These are phyloP conservation scores for Fusarium neocosmosporiellum DNA, from an alignment of 2,329 filamentous ascomycete species.

Conservation along the genomic window DNA sequence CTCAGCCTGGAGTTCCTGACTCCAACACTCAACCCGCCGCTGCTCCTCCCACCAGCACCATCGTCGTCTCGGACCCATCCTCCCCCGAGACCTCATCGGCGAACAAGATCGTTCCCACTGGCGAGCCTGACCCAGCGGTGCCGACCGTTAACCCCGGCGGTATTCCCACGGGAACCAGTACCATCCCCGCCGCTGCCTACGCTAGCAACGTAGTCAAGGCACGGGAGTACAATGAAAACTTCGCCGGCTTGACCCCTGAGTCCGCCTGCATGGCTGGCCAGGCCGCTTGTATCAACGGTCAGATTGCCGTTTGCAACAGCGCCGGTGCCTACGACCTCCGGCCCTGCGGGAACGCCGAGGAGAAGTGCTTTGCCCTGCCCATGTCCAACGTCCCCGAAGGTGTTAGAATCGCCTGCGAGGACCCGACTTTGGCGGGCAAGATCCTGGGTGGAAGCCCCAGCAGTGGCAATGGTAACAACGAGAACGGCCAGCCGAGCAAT, in stretches of 20 bases:
- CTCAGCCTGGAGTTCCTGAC: neutral
- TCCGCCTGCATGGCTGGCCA: conserved; percentile 61
- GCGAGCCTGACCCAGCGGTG: conserved; percentile 50
- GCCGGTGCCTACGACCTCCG: conserved; percentile 56
- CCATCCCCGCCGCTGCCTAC: conserved; percentile 55
- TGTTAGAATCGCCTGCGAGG: conserved; percentile 61
- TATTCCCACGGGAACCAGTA: conserved; percentile 52
- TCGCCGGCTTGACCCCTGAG: conserved; percentile 55
- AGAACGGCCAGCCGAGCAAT: conserved; percentile 12
- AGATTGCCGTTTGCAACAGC: conserved; percentile 58
- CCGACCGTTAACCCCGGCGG: conserved; percentile 55
- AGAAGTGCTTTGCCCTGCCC: conserved; percentile 65
- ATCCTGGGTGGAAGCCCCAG: conserved; percentile 52
- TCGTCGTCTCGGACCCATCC: conserved; percentile 27
- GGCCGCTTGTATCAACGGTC: conserved; percentile 64
- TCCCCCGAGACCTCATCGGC: conserved; percentile 10
- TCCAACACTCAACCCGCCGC: conserved; percentile 8
- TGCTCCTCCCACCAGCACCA: conserved; percentile 10
- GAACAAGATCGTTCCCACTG: conserved; percentile 21
- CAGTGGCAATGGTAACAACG: conserved; percentile 1
- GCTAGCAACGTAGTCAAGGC: conserved; percentile 59
- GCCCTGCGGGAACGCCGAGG: conserved; percentile 42
- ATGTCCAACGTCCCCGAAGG: conserved; percentile 58
- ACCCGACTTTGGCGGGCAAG: conserved; percentile 52
- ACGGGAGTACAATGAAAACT: conserved; percentile 59